These are phyloP conservation scores for Helianthus tuberosus DNA, from an alignment of 129 eudicot genomes.

Conservation along the genomic window DNA sequence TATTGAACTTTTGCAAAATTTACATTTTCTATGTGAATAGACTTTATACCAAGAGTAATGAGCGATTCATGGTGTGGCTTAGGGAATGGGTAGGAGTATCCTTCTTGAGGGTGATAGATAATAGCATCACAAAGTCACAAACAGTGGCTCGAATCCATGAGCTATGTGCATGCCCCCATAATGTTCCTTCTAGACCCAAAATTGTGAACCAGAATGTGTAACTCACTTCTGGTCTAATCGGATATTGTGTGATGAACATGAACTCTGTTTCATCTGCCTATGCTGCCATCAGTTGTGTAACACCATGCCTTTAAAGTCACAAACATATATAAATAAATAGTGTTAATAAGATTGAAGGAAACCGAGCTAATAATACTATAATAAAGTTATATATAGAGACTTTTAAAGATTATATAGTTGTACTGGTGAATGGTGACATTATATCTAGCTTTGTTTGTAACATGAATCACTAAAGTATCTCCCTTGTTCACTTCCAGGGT, in stretches of 20 bases:
- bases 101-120: slow-evolving; percentile 53
- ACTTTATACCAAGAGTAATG: slow-evolving; percentile 62
- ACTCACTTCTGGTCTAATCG: slow-evolving; percentile 85
- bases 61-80: slow-evolving; percentile 79
- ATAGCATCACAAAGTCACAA: slow-evolving; percentile 67
- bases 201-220: slow-evolving; percentile 80
- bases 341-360: background rate
- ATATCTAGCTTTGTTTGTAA: slow-evolving; percentile 73
- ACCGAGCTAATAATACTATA: background rate
- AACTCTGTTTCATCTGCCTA: slow-evolving; percentile 93
- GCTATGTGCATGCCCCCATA: slow-evolving; percentile 99
- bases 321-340: background rate
- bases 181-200: slow-evolving; percentile 88
- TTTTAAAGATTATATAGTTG: background rate
- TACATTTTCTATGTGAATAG: background rate
- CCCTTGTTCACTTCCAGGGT: slow-evolving; percentile 79
- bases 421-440: slow-evolving; percentile 96
- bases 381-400: background rate
- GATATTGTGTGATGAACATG: slow-evolving; percentile 77
- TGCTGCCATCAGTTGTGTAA: slow-evolving; percentile 70
- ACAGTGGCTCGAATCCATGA: slow-evolving; percentile 95
- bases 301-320: slow-evolving; percentile 67
- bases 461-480: slow-evolving; percentile 72
- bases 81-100: slow-evolving; percentile 72
- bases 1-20: background rate